phyloP scores from a whole-genome alignment of 148 eudicot genomes.

The Diospyros lotus region DNA sequence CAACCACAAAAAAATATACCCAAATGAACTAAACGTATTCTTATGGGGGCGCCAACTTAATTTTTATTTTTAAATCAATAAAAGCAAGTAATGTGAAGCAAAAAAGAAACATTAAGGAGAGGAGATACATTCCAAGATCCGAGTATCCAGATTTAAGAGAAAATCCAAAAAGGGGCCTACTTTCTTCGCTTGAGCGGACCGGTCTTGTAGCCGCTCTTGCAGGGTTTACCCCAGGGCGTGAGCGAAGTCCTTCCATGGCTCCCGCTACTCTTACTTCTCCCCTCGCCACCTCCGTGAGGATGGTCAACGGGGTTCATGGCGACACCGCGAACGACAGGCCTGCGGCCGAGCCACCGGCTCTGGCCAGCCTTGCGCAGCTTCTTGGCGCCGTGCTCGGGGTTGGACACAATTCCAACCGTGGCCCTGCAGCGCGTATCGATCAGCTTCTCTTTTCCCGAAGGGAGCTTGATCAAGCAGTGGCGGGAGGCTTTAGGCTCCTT shows the following conservation, averaged over 20 bases:
- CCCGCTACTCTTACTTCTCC: slow-evolving; percentile 71
- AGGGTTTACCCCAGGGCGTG: slow-evolving; percentile 90
- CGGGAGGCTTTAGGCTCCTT: slow-evolving; percentile 46
- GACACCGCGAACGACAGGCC: slow-evolving; percentile 82
- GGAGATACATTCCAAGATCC: neutral
- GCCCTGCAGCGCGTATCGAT: slow-evolving; percentile 67
- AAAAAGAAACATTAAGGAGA: neutral
- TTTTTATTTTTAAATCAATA: neutral
- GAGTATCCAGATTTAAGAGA: neutral
- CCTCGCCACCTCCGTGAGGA: slow-evolving; percentile 97
- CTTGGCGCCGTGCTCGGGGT: slow-evolving; percentile 50
- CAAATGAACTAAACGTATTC: neutral
- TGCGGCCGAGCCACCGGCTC: slow-evolving; percentile 66
- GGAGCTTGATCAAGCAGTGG: slow-evolving; percentile 48
- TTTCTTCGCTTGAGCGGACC: slow-evolving; percentile 61
- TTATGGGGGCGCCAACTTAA: neutral
- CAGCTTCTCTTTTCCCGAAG: slow-evolving; percentile 61
- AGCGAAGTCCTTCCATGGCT: slow-evolving; percentile 39
- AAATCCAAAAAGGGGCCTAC: neutral
- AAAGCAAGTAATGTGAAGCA: neutral
- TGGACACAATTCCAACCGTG: slow-evolving; percentile 62
- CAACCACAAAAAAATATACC: neutral
- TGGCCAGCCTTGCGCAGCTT: slow-evolving; percentile 77
- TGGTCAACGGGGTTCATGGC: slow-evolving; percentile 96
- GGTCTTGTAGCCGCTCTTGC: slow-evolving; percentile 81